Conservation (phyloP, 1,284 basidiomycete genomes). For the Earliella scabrosa region DNA sequence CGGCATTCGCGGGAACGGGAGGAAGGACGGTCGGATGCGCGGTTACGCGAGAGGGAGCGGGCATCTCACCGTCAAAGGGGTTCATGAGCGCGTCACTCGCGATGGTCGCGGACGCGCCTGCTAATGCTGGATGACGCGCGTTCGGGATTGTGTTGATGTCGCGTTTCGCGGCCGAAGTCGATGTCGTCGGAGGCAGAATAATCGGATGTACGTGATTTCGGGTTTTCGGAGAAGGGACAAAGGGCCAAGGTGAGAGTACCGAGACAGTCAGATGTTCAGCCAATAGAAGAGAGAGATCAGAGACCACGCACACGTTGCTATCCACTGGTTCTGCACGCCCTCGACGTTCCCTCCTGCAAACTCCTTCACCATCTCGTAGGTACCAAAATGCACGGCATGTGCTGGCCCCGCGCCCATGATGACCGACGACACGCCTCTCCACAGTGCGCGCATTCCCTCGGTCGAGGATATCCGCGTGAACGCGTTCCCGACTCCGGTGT, state of each 20-base stretch:
- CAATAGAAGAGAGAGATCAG: neutral
- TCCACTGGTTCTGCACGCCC: constrained; percentile 72
- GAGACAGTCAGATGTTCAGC: neutral
- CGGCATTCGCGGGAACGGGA: neutral
- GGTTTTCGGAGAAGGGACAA: neutral
- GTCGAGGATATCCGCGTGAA: constrained; percentile 90
- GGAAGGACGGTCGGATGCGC: constrained; percentile 12
- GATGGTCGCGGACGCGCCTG: constrained; percentile 94
- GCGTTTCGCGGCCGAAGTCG: neutral
- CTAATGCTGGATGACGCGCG: constrained; percentile 62
- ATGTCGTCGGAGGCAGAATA: neutral
- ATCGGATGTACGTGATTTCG: neutral
- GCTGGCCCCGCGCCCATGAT: constrained; percentile 97
- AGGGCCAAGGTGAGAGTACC: neutral
- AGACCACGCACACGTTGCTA: constrained; percentile 72
- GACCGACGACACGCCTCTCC: constrained; percentile 97
- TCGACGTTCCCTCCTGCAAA: constrained; percentile 85
- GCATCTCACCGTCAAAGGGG: constrained; percentile 91
- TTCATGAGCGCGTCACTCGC: constrained; percentile 99
- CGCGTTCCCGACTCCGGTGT: constrained; percentile 89
- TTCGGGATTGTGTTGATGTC: neutral
- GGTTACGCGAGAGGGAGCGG: constrained; percentile 10
- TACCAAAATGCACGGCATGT: constrained; percentile 98
- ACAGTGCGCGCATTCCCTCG: constrained; percentile 90
- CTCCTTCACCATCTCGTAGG: constrained; percentile 95